A percentile compares a stretch with the other conserved stretches of the same genome.
phyloP scores from a whole-genome alignment of 805 yeast genomes.

The Sugiyamaella smithiae region DNA sequence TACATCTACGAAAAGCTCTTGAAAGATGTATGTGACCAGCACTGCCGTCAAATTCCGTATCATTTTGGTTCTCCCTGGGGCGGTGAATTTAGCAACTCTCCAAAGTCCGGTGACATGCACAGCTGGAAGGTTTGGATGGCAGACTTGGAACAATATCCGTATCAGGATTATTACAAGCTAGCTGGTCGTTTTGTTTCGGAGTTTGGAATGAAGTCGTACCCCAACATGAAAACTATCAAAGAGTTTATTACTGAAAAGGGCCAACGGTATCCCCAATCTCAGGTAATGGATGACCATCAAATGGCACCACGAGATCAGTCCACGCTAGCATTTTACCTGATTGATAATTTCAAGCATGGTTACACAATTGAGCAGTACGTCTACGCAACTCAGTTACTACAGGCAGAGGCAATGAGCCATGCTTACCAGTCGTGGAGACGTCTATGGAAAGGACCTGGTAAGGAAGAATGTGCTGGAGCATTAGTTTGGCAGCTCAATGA shows the following conservation, averaged over 20 bases:
- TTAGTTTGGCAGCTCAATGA: constrained; percentile 55
- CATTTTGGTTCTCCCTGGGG: constrained; percentile 49
- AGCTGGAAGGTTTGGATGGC: constrained; percentile 59
- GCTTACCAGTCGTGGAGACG: constrained; percentile 47
- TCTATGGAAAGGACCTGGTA: constrained; percentile 39
- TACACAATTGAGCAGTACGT: constrained; percentile 39
- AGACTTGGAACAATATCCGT: constrained; percentile 38
- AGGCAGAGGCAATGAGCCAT: constrained; percentile 46
- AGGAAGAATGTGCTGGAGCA: constrained; percentile 43
- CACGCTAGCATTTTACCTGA: constrained; percentile 43
- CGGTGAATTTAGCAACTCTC: constrained; percentile 26
- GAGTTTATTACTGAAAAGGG: constrained; percentile 37
- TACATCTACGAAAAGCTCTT: constrained; percentile 37
- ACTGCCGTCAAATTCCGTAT: constrained; percentile 16
- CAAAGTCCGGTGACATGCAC: constrained; percentile 48
- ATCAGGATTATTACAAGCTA: constrained; percentile 45
- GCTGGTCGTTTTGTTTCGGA: constrained; percentile 50
- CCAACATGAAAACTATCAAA: constrained; percentile 37
- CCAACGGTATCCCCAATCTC: constrained; percentile 44
- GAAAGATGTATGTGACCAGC: constrained; percentile 8
- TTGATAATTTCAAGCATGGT: constrained; percentile 39
- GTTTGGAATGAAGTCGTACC: constrained; percentile 52
- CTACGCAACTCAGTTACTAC: constrained; percentile 51
- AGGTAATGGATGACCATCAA: constrained; percentile 45
- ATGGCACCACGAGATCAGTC: constrained; percentile 47